Percentiles rank a stretch among this genome's conserved stretches.
Evolutionary conservation across 2,329 filamentous ascomycete species (phyloP).

Genomic region (Aspergillus sp.): DNA sequence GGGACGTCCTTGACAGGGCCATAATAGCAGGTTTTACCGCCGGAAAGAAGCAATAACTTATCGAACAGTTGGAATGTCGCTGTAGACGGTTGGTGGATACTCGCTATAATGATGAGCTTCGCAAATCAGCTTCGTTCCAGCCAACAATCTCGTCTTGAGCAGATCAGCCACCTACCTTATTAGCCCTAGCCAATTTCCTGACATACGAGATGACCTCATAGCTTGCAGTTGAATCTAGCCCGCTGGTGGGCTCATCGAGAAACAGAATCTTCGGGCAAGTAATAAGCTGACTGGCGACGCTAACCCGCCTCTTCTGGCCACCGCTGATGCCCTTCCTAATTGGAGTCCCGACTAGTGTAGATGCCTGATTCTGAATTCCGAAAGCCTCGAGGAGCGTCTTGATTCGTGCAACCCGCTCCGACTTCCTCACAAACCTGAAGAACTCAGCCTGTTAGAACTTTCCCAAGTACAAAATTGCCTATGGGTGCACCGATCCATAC

Average conservation of each 20-base stretch:
- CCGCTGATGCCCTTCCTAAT: slow-evolving; percentile 81
- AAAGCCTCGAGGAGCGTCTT: slow-evolving; percentile 69
- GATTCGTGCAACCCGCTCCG: slow-evolving; percentile 63
- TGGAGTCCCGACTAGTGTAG: slow-evolving; percentile 76
- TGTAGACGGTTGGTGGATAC: slow-evolving; percentile 83
- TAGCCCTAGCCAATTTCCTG: slow-evolving; percentile 62
- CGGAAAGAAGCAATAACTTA: slow-evolving; percentile 71
- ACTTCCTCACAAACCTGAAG: slow-evolving; percentile 50
- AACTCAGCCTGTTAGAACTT: neutral
- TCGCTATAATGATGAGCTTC: slow-evolving; percentile 71
- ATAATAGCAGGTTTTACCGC: slow-evolving; percentile 70
- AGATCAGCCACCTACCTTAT: slow-evolving; percentile 54
- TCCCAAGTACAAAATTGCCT: neutral
- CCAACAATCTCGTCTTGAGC: neutral
- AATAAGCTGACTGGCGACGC: slow-evolving; percentile 77
- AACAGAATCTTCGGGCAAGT: slow-evolving; percentile 79
- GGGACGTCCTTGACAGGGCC: slow-evolving; percentile 60
- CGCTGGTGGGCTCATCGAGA: slow-evolving; percentile 80
- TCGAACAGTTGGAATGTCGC: slow-evolving; percentile 79
- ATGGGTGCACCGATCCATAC: slow-evolving; percentile 34
- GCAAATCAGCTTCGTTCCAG: slow-evolving; percentile 8
- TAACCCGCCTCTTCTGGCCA: slow-evolving; percentile 78
- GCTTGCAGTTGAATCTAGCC: slow-evolving; percentile 74
- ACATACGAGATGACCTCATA: slow-evolving; percentile 76
- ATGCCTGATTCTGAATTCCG: slow-evolving; percentile 67